These are phyloP conservation scores for Dactylonectria estremocensis DNA, from an alignment of 2,329 filamentous ascomycete species.

Conservation along the genomic window DNA sequence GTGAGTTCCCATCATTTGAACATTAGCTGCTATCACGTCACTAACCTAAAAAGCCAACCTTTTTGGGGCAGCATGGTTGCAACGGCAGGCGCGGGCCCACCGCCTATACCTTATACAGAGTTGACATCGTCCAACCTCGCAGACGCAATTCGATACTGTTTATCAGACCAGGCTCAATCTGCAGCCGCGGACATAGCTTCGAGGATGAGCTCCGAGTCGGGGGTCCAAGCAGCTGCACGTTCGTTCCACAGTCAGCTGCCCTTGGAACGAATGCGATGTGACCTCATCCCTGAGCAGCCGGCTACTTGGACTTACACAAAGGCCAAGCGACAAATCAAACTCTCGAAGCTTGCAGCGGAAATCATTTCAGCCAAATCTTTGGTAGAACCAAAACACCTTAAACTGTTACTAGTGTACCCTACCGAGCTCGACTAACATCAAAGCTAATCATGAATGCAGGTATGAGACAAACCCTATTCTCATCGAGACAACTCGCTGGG, in stretches of 20 bases:
- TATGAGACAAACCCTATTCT: no score
- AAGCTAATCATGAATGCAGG: background rate
- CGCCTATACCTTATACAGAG: constrained; percentile 77
- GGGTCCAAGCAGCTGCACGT: constrained; percentile 72
- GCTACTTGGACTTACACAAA: background rate
- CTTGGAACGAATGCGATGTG: constrained; percentile 47
- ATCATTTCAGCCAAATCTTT: background rate
- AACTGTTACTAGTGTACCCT: background rate
- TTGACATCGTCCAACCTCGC: constrained; percentile 77
- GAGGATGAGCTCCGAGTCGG: constrained; percentile 75
- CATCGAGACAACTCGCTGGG: background rate
- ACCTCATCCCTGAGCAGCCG: background rate
- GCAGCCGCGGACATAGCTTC: constrained; percentile 70
- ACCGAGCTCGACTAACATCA: background rate
- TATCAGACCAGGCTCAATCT: constrained; percentile 70
- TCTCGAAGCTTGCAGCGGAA: background rate
- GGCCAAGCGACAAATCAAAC: background rate
- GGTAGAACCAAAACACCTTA: no score
- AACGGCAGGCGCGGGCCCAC: constrained; percentile 78
- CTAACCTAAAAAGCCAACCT: constrained; percentile 64
- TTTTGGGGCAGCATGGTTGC: constrained; percentile 86
- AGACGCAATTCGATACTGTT: constrained; percentile 71
- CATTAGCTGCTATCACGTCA: background rate
- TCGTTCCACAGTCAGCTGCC: constrained; percentile 79
- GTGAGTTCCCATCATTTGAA: background rate